Evolutionary conservation across 1,284 basidiomycete genomes (phyloP).

Genomic region (Ustilago bromivora): DNA sequence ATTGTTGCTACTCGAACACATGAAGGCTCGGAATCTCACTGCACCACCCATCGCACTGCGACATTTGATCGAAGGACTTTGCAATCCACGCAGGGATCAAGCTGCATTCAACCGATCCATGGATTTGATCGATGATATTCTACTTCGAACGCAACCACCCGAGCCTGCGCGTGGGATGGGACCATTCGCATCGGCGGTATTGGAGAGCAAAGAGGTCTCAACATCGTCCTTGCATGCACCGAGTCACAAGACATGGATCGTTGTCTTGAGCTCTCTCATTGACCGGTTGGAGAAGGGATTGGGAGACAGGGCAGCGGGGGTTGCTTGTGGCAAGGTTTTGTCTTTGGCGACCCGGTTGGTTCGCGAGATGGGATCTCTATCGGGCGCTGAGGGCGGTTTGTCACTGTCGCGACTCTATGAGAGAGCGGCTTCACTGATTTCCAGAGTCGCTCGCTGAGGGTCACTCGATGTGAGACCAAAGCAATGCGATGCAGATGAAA

Average conservation of each 20-base stretch:
- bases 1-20: slow-evolving; percentile 49
- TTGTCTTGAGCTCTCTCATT: slow-evolving; percentile 38
- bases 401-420: slow-evolving; percentile 29
- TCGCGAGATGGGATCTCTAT: slow-evolving; percentile 32
- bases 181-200: slow-evolving; percentile 18
- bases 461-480: not conserved
- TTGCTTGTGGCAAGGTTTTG: slow-evolving; percentile 20
- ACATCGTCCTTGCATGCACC: slow-evolving; percentile 17
- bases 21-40: slow-evolving; percentile 32
- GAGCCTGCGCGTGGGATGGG: slow-evolving; percentile 23
- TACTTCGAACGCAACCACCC: slow-evolving; percentile 12
- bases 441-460: slow-evolving; percentile 10
- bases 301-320: slow-evolving; percentile 6
- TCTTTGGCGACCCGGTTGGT: slow-evolving; percentile 26
- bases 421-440: slow-evolving; percentile 27
- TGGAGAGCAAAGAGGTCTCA: slow-evolving; percentile 8
- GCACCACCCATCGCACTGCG: slow-evolving; percentile 33
- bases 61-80: slow-evolving; percentile 42
- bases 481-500: not conserved
- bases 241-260: slow-evolving; percentile 26
- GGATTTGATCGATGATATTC: slow-evolving; percentile 46
- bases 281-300: slow-evolving; percentile 37
- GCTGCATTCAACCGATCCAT: slow-evolving; percentile 40
- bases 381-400: slow-evolving; percentile 33
- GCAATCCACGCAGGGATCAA: slow-evolving; percentile 26